These are phyloP conservation scores for Bisporella sp. DNA, from an alignment of 2,329 filamentous ascomycete genomes.

Conservation along the genomic window DNA sequence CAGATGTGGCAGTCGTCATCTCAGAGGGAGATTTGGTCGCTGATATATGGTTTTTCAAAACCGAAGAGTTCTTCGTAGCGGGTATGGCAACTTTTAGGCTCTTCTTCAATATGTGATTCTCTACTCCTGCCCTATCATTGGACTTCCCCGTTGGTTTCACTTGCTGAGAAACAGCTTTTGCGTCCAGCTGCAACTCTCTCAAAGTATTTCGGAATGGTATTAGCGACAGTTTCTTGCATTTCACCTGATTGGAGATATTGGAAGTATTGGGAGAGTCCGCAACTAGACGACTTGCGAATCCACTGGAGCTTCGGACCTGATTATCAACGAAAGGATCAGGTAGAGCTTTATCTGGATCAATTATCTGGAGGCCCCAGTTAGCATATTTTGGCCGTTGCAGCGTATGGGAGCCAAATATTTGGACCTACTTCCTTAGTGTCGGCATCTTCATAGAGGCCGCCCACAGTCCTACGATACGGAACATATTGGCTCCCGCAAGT, in stretches of 20 bases:
- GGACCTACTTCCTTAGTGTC: constrained; percentile 11
- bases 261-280: not conserved
- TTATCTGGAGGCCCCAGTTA: not conserved
- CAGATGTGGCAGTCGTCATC: constrained; percentile 8
- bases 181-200: not conserved
- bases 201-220: not conserved
- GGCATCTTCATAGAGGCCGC: constrained; percentile 18
- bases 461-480: constrained; percentile 18
- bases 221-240: not conserved
- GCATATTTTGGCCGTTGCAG: no score
- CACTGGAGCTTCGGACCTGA: constrained; percentile 6
- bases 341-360: constrained; percentile 13
- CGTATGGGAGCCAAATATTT: not conserved
- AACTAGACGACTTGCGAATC: constrained; percentile 17
- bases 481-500: constrained; percentile 17
- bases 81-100: no score
- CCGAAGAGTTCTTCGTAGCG: no score
- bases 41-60: no score
- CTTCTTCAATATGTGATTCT: no score
- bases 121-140: no score
- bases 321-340: constrained; percentile 21
- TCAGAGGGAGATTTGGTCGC: not conserved
- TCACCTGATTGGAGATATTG: not conserved
- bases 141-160: no score
- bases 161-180: no score